phyloP scores from a whole-genome alignment of 345 rosid genomes.

The Tarenaya hassleriana region DNA sequence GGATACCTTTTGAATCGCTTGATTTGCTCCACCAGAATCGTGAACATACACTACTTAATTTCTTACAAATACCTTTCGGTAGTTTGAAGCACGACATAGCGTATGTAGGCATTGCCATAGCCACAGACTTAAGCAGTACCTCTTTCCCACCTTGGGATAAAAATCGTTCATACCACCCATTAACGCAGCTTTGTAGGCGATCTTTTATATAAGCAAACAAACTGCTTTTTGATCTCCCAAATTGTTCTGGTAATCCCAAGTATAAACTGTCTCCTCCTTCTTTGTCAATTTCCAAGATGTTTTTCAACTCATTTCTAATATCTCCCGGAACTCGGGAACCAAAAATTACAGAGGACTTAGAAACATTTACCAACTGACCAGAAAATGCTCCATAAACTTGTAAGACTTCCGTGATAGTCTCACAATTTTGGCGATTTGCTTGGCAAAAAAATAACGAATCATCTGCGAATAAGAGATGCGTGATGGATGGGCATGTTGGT shows the following conservation, averaged over 20 bases:
- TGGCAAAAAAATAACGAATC: background rate
- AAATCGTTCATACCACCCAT: background rate
- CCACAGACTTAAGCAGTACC: background rate
- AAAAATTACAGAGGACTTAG: background rate
- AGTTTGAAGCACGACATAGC: background rate
- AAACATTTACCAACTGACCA: background rate
- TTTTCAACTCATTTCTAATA: background rate
- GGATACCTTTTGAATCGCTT: background rate
- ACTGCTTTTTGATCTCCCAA: background rate
- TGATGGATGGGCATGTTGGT: background rate
- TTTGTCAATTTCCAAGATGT: background rate
- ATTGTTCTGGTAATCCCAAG: background rate
- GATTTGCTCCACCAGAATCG: background rate
- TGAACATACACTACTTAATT: background rate
- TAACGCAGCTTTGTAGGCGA: background rate
- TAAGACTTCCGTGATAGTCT: background rate
- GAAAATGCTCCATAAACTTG: background rate
- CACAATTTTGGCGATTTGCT: background rate
- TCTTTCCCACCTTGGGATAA: background rate
- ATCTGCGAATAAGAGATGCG: background rate
- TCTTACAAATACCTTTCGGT: background rate
- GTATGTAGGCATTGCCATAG: too few species aligned
- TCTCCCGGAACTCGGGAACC: background rate
- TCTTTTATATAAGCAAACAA: background rate
- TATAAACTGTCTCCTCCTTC: background rate